Evolutionary conservation across 495 filamentous ascomycete genomes (phyloP).

Genomic region (Hamigera avellanea): DNA sequence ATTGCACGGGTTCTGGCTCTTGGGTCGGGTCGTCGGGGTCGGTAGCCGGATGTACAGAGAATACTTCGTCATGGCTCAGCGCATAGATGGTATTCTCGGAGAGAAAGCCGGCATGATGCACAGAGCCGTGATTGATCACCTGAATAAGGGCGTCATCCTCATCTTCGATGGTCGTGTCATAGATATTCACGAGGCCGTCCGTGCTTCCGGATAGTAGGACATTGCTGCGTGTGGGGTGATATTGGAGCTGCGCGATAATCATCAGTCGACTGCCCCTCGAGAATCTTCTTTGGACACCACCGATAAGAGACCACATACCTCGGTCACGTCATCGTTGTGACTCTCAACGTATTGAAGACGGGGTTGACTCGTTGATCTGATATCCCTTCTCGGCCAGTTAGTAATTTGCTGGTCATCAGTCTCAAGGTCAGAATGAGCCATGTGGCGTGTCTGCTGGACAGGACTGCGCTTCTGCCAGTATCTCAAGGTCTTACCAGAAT

Average conservation of each 20-base stretch:
- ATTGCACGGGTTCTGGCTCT: constrained; percentile 39
- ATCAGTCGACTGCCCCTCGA: no score
- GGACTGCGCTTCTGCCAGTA: background rate
- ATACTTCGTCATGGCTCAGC: constrained; percentile 68
- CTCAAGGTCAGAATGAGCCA: constrained; percentile 1
- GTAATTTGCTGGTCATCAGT: constrained; percentile 14
- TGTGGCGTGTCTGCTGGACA: constrained; percentile 1
- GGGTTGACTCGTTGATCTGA: constrained; percentile 42
- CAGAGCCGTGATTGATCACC: constrained; percentile 79
- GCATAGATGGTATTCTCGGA: constrained; percentile 56
- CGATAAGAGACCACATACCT: constrained; percentile 32
- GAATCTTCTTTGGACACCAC: background rate
- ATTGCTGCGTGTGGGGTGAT: constrained; percentile 50
- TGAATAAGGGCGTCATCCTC: constrained; percentile 80
- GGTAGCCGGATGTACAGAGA: constrained; percentile 65
- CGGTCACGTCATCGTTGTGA: constrained; percentile 87
- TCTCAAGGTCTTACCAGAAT: constrained; percentile 56
- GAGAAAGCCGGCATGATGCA: constrained; percentile 79
- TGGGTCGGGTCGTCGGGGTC: constrained; percentile 42
- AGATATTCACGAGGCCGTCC: constrained; percentile 84
- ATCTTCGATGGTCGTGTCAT: constrained; percentile 59
- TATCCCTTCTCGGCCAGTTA: constrained; percentile 48
- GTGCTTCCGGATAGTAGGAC: constrained; percentile 77
- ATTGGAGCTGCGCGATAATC: constrained; percentile 44
- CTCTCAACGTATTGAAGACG: constrained; percentile 64